Evolutionary conservation across 2,329 filamentous ascomycete genomes (phyloP), one percentile per base, ranked within the genome.

Genomic region (Diaporthe nobilis): DNA sequence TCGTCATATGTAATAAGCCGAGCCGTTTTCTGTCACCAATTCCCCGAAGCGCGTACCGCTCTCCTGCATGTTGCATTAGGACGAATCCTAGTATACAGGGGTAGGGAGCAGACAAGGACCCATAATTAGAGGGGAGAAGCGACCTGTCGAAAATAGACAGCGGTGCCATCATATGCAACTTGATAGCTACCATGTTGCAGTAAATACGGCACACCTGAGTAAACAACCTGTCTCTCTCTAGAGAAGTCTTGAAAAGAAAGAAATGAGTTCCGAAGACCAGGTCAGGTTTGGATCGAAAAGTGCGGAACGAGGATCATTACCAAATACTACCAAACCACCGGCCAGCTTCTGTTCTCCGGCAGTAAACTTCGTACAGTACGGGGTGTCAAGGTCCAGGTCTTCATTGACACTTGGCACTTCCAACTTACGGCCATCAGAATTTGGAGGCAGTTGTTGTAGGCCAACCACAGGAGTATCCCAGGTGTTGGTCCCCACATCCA

Each of bases 31-130:
- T 53, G n/a, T 39, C 47, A 68, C 65, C 17, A 20, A 34, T 15
- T 25, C 65, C 42, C 42, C 61, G 31, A 53, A 20, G 31, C 20
- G 15, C 20, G 31, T 25, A 60, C 34, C 53, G 20, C 53, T 47
- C 65, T 68, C 65, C 65, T 68, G 65, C 47, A 68, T 39, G 47
- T 10, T 68, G 65, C 65, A 68, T 53, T 51, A 42, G 34, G 47
- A n/a, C 47, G 7, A 28, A 25, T 2, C 47, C 47, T n/a, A 28
- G 65, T 12, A 37, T 0, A 37, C 65, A 68, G 47, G 65, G 65
- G 31, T 39, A 9, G 13, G 28, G 44, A 34, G 22, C 34, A 53
- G 22, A 28, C 13, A 25, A 25, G 20, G 63, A 15, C 65, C 65
- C 65, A 17, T 34, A 55, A 42, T 55, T 70, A 28, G 34, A 55